Conservation (phyloP, 2,329 filamentous ascomycete species). For the Cylindrodendrum hubeiense region DNA sequence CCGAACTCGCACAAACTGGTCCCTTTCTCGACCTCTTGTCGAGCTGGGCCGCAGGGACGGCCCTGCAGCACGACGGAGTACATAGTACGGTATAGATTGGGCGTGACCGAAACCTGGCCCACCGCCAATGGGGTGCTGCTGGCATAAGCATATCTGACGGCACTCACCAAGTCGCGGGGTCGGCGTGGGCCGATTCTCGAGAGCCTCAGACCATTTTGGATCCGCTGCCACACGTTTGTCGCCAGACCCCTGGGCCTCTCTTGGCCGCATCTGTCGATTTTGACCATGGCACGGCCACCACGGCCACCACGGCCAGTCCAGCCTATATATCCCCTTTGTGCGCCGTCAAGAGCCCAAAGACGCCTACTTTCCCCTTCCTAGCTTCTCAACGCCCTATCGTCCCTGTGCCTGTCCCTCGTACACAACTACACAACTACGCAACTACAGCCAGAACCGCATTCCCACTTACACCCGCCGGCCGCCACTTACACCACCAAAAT, state of each 20-base stretch:
- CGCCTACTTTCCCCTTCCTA: constrained; percentile 30
- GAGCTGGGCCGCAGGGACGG: too few relatives aligned
- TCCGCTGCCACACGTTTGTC: constrained; percentile 51
- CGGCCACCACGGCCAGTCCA: constrained; percentile 13
- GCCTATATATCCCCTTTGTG: constrained; percentile 46
- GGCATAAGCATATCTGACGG: constrained; percentile 47
- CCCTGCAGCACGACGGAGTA: neutral
- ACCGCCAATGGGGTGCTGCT: constrained; percentile 33
- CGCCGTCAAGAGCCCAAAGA: constrained; percentile 30
- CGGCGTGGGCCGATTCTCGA: constrained; percentile 52
- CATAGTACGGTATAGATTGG: constrained; percentile 13
- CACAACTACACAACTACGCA: neutral
- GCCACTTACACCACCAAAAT: neutral
- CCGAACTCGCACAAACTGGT: constrained; percentile 5
- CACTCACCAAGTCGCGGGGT: constrained; percentile 44
- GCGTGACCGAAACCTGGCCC: constrained; percentile 25
- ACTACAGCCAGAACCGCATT: neutral
- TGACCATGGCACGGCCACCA: constrained; percentile 32
- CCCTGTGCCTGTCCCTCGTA: neutral
- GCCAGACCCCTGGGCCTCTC: constrained; percentile 46
- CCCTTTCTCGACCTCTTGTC: neutral
- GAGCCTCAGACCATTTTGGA: constrained; percentile 52
- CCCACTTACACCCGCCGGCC: neutral
- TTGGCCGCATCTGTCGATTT: constrained; percentile 47
- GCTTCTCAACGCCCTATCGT: constrained; percentile 28